Evolutionary conservation across 1,284 basidiomycete species (phyloP).

Genomic region (Thelephora terrestris): DNA sequence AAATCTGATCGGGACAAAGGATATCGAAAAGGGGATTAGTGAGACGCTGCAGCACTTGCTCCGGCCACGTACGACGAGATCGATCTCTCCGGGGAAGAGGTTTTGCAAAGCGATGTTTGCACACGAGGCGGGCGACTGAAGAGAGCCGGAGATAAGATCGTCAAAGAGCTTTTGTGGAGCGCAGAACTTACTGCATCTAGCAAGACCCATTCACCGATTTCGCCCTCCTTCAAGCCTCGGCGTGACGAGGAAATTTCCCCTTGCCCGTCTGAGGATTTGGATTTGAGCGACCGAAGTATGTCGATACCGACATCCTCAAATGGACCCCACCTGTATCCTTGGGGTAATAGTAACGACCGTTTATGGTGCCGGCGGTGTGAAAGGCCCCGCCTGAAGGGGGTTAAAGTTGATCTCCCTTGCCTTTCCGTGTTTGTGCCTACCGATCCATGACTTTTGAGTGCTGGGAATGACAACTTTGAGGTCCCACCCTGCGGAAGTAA

Average conservation of each 20-base stretch:
- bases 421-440: constrained; percentile 25
- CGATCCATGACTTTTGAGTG: constrained; percentile 87
- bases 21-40: neutral
- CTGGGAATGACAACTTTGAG: constrained; percentile 85
- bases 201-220: constrained; percentile 83
- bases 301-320: constrained; percentile 8
- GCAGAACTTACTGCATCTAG: constrained; percentile 56
- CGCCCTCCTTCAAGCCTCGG: constrained; percentile 62
- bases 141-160: neutral
- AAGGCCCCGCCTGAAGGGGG: constrained; percentile 63
- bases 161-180: too few relatives aligned
- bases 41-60: neutral
- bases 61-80: constrained; percentile 58
- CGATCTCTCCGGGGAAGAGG: constrained; percentile 73
- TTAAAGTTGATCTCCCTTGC: constrained; percentile 3
- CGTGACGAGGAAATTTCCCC: constrained; percentile 59
- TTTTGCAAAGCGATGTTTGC: constrained; percentile 86
- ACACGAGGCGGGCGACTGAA: constrained; percentile 83
- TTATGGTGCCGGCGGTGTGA: constrained; percentile 71
- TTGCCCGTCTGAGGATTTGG: constrained; percentile 44
- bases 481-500: constrained; percentile 52
- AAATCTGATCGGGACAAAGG: constrained; percentile 37
- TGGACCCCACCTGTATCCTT: constrained; percentile 46
- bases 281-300: constrained; percentile 1
- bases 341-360: constrained; percentile 78